Conservation (phyloP, 441 rosid genomes). For the Sinapis alba region DNA sequence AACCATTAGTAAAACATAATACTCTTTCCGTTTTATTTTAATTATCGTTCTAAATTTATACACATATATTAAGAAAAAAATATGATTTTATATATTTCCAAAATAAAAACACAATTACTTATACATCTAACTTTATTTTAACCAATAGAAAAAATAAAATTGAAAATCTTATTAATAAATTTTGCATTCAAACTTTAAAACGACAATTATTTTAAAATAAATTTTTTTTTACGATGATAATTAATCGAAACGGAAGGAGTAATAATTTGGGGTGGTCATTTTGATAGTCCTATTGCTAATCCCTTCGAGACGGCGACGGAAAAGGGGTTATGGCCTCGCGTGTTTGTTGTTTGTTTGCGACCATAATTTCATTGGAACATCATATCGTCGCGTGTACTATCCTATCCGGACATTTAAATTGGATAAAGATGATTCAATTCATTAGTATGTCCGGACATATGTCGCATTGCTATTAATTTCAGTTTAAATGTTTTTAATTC, state of each 20-base stretch:
- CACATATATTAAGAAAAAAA: no score
- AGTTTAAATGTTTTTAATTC: not conserved
- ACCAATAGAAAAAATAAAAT: no score
- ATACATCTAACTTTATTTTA: no score
- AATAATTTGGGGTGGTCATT: not conserved
- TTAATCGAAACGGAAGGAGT: no score
- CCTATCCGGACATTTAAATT: not conserved
- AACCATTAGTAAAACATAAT: not conserved
- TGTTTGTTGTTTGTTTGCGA: not conserved
- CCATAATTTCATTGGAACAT: not conserved
- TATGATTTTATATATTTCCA: no score
- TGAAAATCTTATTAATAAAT: no score
- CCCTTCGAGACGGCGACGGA: slow-evolving; percentile 2
- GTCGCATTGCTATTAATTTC: slow-evolving; percentile 10
- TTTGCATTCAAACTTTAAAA: no score
- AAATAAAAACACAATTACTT: no score
- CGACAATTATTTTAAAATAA: no score
- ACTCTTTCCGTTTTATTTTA: no score
- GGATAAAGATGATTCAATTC: slow-evolving; percentile 6
- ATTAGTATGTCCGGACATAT: slow-evolving; percentile 17
- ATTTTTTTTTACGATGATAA: no score
- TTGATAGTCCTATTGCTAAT: not conserved
- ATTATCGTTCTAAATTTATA: no score
- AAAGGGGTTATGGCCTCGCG: not conserved
- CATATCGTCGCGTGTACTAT: slow-evolving; percentile 4